Base-by-base conservation (phyloP, 495 filamentous ascomycete genomes). In the Penicillium robsamsonii region DNA sequence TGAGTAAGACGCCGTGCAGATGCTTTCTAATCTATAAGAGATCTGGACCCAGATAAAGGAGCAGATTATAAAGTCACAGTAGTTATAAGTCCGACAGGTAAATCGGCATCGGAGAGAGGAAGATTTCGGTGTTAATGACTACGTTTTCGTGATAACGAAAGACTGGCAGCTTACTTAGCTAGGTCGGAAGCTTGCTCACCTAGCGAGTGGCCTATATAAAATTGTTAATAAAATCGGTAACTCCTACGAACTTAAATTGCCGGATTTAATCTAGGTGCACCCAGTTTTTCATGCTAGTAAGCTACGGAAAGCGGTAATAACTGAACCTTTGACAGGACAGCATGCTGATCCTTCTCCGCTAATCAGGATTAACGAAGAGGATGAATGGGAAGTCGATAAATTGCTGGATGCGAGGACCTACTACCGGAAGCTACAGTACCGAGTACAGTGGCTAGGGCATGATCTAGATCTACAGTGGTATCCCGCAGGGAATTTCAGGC, bases 321-420 rank as follows among this genome's bases (percentile, higher is more conserved):
- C 31, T 0, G 38, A 50, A 38, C 52, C 60, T 0, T 22, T 63
- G 0, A 4, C 0, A 0, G 47, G 52, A 1, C 41, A 59, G 25
- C 13, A 33, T 2, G 2, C 6, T 3, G 48, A 59, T 20, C 44
- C 45, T 0, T 20, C 29, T 5, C 51, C 46, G 5, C 56, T 31
- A 12, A 25, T 53, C 2, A 17, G 31, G 2, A 46, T 63, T 9
- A 33, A 53, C n/a, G 47, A 52, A 17, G 18, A 56, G 24, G 3
- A 47, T 6, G 60, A 63, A 44, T 63, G 25, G 46, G 56, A 63
- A 27, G 56, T 62, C 2, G 46, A 57, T 5, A 15, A 46, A 9
- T 53, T 30, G 2, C 29, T 30, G 0, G 8, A 9, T 10, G 5
- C 29, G 2, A 30, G 29, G 7, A 30, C 8, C 11, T 4, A 42